Percentiles rank a stretch among this genome's conserved stretches.
Conservation (phyloP, 2,329 filamentous ascomycete species). For the Xylaria sp. region DNA sequence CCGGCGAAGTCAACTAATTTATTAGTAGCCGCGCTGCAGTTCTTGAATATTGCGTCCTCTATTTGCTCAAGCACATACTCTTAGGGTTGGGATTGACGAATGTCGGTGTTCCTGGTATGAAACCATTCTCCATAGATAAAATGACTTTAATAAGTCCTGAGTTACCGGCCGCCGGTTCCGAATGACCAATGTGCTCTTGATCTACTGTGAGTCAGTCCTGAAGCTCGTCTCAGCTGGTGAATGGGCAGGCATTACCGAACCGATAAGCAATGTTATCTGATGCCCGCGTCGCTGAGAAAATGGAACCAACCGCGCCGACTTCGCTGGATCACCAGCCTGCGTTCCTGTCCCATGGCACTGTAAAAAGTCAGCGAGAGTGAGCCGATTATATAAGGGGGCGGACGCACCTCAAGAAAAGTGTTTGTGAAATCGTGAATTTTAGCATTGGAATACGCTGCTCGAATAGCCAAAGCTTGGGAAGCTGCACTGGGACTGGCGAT, state of each 20-base stretch:
- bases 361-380: not conserved
- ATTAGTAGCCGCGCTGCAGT: not conserved
- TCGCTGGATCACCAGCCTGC: slow-evolving; percentile 48
- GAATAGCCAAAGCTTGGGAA: slow-evolving; percentile 43
- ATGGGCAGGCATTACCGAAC: slow-evolving; percentile 28
- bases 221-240: not conserved
- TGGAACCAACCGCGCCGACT: slow-evolving; percentile 37
- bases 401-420: slow-evolving; percentile 37
- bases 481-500: slow-evolving; percentile 49
- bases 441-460: slow-evolving; percentile 41
- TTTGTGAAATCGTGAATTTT: slow-evolving; percentile 29
- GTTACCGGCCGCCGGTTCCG: slow-evolving; percentile 36
- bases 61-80: slow-evolving; percentile 15
- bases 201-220: not conserved
- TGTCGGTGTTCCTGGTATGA: slow-evolving; percentile 36
- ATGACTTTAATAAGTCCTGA: slow-evolving; percentile 42
- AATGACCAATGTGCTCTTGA: slow-evolving; percentile 44
- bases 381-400: not conserved
- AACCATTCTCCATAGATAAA: slow-evolving; percentile 39
- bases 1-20: slow-evolving; percentile 29
- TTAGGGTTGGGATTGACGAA: slow-evolving; percentile 32
- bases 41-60: not conserved
- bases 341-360: slow-evolving; percentile 51
- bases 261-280: slow-evolving; percentile 30
- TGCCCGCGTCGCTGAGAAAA: slow-evolving; percentile 31